phyloP scores from a whole-genome alignment of 2,329 filamentous ascomycete species.

The Berkeleyomyces rouxiae region DNA sequence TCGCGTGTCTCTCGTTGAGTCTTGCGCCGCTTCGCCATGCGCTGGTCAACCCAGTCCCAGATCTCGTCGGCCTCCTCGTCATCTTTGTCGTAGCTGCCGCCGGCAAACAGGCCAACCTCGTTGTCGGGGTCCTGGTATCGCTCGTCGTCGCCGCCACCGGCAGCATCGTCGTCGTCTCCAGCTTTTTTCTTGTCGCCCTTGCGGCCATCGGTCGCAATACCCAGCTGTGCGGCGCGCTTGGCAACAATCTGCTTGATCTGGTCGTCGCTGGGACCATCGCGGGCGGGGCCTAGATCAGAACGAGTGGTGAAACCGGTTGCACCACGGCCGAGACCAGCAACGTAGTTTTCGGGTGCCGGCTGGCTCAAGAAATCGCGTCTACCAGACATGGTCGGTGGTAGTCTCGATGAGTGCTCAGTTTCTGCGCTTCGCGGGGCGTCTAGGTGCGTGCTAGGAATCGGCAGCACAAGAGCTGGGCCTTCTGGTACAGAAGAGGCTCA shows the following conservation, averaged over 20 bases:
- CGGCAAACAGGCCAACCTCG: constrained; percentile 87
- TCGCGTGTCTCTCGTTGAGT: constrained; percentile 90
- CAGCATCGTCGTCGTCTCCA: constrained; percentile 26
- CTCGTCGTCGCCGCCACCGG: constrained; percentile 48
- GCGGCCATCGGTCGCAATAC: constrained; percentile 50
- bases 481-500: background rate
- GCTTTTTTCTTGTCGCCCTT: constrained; percentile 52
- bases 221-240: constrained; percentile 77
- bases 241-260: constrained; percentile 96
- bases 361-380: constrained; percentile 80
- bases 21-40: constrained; percentile 82
- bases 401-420: background rate
- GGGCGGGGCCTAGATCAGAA: constrained; percentile 85
- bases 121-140: constrained; percentile 94
- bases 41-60: constrained; percentile 89
- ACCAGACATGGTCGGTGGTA: constrained; percentile 29
- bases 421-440: too few species aligned
- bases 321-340: constrained; percentile 91
- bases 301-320: constrained; percentile 96
- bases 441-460: background rate
- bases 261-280: constrained; percentile 90
- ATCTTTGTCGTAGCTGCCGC: constrained; percentile 89
- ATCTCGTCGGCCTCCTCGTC: constrained; percentile 96
- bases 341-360: constrained; percentile 71
- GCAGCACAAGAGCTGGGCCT: background rate